Conservation (phyloP, 148 eudicot species). For the Cornus controversa region DNA sequence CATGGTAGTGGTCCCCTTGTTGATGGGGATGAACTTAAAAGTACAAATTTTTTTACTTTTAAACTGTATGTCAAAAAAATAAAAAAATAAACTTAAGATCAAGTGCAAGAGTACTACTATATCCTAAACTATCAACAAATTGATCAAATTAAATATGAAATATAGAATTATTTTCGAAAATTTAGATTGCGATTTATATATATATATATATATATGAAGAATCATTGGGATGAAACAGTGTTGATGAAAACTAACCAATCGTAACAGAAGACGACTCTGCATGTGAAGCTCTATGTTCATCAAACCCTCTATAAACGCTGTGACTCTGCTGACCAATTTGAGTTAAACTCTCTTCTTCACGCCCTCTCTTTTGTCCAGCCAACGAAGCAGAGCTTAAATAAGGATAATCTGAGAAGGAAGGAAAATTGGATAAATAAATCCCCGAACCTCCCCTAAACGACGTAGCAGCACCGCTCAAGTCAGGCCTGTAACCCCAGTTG, state of each 20-base stretch:
- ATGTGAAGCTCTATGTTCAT: conserved; percentile 21
- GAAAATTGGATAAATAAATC: no score
- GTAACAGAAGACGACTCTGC: conserved; percentile 41
- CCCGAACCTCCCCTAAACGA: conserved; percentile 11
- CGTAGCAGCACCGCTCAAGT: conserved; percentile 2
- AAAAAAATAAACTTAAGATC: no score
- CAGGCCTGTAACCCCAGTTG: background rate
- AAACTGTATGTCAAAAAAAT: no score
- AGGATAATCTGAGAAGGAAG: conserved; percentile 18
- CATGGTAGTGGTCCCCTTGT: no score
- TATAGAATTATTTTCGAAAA: background rate
- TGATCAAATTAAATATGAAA: background rate
- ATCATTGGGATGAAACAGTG: no score
- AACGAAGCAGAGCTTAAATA: conserved; percentile 27
- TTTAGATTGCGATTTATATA: background rate
- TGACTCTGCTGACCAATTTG: conserved; percentile 7
- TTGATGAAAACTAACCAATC: no score
- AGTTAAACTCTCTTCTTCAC: conserved; percentile 18
- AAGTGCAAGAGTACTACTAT: no score
- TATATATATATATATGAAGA: background rate
- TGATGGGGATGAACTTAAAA: no score
- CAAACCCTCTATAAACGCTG: no score
- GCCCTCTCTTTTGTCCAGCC: conserved; percentile 31
- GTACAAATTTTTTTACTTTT: no score
- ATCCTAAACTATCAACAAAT: no score